phyloP scores from a whole-genome alignment of 2,329 filamentous ascomycete species.

The Cladosporium cucumerinum region DNA sequence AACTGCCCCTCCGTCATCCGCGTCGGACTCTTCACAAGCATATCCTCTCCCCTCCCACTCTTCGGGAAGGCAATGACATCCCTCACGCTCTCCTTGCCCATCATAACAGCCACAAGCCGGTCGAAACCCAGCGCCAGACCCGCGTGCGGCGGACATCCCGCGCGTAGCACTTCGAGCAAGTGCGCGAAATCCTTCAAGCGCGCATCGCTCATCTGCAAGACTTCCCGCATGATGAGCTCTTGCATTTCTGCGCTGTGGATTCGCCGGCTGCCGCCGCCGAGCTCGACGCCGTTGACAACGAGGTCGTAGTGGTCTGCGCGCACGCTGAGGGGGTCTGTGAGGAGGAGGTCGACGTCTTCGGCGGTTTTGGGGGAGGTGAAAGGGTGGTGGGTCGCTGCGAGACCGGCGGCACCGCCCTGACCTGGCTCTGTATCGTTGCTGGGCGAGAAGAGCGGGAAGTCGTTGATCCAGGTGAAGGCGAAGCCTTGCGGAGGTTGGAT shows the following conservation, averaged over 20 bases:
- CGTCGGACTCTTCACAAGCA: slow-evolving; percentile 75
- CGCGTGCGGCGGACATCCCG: slow-evolving; percentile 91
- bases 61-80: slow-evolving; percentile 99
- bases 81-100: slow-evolving; percentile 70
- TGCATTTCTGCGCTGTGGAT: slow-evolving; percentile 84
- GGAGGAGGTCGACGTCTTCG: slow-evolving; percentile 72
- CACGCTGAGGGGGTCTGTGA: slow-evolving; percentile 66
- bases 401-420: slow-evolving; percentile 75
- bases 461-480: slow-evolving; percentile 77
- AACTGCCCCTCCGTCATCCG: slow-evolving; percentile 60
- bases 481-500: slow-evolving; percentile 53
- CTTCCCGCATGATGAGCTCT: slow-evolving; percentile 76
- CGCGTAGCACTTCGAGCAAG: slow-evolving; percentile 73
- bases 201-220: slow-evolving; percentile 71
- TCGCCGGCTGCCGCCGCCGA: slow-evolving; percentile 88
- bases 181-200: slow-evolving; percentile 81
- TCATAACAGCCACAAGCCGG: slow-evolving; percentile 74
- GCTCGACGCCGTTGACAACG: slow-evolving; percentile 89
- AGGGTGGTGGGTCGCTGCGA: slow-evolving; percentile 88
- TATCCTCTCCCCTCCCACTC: slow-evolving; percentile 82
- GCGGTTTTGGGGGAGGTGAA: slow-evolving; percentile 80
- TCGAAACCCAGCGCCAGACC: slow-evolving; percentile 93
- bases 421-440: slow-evolving; percentile 63
- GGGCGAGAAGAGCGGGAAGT: slow-evolving; percentile 90
- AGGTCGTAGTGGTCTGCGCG: slow-evolving; percentile 92